Conservation (phyloP, 768 basidiomycete genomes). For the Lactarius evosmus region DNA sequence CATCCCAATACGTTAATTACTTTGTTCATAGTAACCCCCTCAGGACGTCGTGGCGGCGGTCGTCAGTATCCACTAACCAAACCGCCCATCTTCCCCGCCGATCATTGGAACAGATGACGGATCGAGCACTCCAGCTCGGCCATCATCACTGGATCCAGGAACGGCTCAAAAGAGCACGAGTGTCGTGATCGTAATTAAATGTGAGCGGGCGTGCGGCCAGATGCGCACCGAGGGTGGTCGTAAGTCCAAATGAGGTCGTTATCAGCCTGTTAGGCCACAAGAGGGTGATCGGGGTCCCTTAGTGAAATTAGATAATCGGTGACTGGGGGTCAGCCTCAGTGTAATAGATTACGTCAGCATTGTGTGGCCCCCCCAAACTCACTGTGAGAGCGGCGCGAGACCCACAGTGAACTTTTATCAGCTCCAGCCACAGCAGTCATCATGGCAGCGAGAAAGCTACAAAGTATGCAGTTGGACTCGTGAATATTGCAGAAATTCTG, state of each 20-base stretch:
- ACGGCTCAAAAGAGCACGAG: not conserved
- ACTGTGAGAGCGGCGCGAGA: not conserved
- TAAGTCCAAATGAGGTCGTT: not conserved
- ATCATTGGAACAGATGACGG: not conserved
- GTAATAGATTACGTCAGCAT: slow-evolving; percentile 13
- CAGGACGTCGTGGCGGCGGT: slow-evolving; percentile 6
- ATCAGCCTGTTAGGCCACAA: not conserved
- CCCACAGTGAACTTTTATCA: slow-evolving; percentile 15
- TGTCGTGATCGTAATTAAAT: not conserved
- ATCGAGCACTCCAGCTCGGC: too few relatives aligned
- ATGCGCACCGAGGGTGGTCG: too few relatives aligned
- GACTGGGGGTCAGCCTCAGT: slow-evolving; percentile 5
- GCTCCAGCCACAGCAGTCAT: slow-evolving; percentile 29
- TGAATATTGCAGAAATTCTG: not conserved
- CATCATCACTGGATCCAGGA: not conserved
- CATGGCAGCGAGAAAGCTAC: slow-evolving; percentile 91
- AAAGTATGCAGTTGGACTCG: slow-evolving; percentile 49
- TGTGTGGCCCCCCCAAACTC: not conserved
- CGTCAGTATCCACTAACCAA: not conserved
- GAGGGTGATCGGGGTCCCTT: not conserved
- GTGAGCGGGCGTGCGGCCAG: not conserved
- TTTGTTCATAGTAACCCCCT: too few relatives aligned
- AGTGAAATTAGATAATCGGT: not conserved
- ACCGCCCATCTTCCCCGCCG: not conserved
- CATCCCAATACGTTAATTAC: not conserved